Conservation (phyloP, 2,329 filamentous ascomycete species). For the Hypoxylon sp. region DNA sequence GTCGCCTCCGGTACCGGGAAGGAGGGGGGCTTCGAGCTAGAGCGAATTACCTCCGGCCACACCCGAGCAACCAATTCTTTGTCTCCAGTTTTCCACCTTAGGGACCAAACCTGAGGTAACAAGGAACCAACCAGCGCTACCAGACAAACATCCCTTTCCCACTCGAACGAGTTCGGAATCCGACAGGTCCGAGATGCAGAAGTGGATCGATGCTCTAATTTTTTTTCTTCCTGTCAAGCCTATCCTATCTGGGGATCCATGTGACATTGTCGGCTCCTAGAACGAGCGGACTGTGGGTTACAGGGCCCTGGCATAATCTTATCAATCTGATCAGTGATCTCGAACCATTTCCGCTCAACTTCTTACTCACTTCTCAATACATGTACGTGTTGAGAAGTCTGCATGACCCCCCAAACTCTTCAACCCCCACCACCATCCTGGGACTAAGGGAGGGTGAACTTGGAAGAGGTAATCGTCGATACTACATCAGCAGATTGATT, state of each 20-base stretch:
- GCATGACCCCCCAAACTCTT: slow-evolving; percentile 28
- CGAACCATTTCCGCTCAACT: slow-evolving; percentile 43
- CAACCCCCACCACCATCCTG: slow-evolving; percentile 29
- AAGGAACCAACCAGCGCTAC: slow-evolving; percentile 9
- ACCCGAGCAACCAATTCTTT: slow-evolving; percentile 26
- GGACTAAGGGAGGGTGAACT: slow-evolving; percentile 20
- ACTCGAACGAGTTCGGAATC: slow-evolving; percentile 43
- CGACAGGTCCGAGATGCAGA: slow-evolving; percentile 42
- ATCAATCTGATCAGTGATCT: slow-evolving; percentile 57
- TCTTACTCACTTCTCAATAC: slow-evolving; percentile 30
- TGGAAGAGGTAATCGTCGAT: slow-evolving; percentile 29
- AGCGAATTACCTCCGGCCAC: slow-evolving; percentile 32
- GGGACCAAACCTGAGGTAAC: slow-evolving; percentile 5
- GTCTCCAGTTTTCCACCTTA: slow-evolving; percentile 14
- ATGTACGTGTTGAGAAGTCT: slow-evolving; percentile 5
- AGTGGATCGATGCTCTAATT: slow-evolving; percentile 33
- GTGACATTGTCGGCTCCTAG: slow-evolving; percentile 30
- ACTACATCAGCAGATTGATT: slow-evolving; percentile 17
- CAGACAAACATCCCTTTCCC: slow-evolving; percentile 16
- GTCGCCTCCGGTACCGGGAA: slow-evolving; percentile 34
- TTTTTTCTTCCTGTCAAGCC: slow-evolving; percentile 27
- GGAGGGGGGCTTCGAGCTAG: slow-evolving; percentile 9
- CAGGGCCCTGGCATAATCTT: slow-evolving; percentile 53
- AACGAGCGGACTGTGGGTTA: slow-evolving; percentile 30
- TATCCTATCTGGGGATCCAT: slow-evolving; percentile 32